Base-by-base conservation (phyloP, 2,329 filamentous ascomycete species). In the Trichoderma atrobrunneum region DNA sequence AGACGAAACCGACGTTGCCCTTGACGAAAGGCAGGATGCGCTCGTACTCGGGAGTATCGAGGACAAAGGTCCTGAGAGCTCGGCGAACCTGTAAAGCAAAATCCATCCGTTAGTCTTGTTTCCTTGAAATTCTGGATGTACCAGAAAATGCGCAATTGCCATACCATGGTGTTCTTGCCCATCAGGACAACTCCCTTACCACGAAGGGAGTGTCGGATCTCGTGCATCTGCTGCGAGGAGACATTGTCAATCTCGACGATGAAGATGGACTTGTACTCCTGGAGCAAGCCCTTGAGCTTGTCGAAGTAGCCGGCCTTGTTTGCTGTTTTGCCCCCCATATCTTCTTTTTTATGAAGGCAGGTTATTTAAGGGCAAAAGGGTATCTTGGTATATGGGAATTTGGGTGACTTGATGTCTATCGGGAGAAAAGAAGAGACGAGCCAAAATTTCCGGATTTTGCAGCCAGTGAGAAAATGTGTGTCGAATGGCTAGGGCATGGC, bases 161-260 rank as follows among this genome's bases (percentile, higher is more conserved):
- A 73, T 86, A 96, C 95, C 96, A 99, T 99, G 86, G 96, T 99
- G 92, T 99, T 99, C 92, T 98, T 98, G 84, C 95, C 96, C 96
- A 98, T 98, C 87, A 99, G 89, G 80, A 99, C 95, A 80, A 98
- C 93, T 86, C 90, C 95, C 86, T 97, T 87, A 76, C 92, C 92
- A 84, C 96, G 95, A 85, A 99, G 93, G 81, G 93, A 87, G 82
- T 92, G 87, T 85, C 96, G 93, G 86, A 99, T 98, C 91, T 99
- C 96, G 93, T 99, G 96, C 97, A 99, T 99, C 92, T 99, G 97
- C 91, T 99, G 96, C 80, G 96, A 99, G 86, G 92, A 94, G 91
- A 99, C 96, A 99, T 98, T 99, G 94, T 98, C 93, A 83, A 95
- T 92, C 83, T 91, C 83, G 85, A 97, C 95, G 85, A 99, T 95